phyloP scores from a whole-genome alignment of 2,329 filamentous ascomycete genomes.

The Neofusicoccum umdonicola region DNA sequence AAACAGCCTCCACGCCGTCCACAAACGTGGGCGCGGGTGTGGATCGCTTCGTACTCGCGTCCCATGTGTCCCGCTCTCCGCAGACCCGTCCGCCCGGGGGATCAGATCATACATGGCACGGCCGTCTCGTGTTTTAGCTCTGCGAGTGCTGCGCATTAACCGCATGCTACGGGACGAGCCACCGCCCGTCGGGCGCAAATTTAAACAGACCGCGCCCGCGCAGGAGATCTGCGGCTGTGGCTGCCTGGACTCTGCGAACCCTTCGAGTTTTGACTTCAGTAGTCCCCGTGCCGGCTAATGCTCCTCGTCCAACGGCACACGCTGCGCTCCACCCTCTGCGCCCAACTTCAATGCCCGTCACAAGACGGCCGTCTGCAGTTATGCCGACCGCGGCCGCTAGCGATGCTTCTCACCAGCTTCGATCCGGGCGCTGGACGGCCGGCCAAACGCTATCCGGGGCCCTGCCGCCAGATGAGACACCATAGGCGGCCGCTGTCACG shows the following conservation, averaged over 20 bases:
- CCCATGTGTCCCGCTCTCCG: background rate
- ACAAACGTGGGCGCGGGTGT: background rate
- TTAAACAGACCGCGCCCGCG: too few species aligned
- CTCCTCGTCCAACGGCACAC: too few species aligned
- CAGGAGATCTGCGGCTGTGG: background rate
- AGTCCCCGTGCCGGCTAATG: too few species aligned
- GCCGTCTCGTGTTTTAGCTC: slow-evolving; percentile 3
- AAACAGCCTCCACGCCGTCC: background rate
- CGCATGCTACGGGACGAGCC: background rate
- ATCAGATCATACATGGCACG: slow-evolving; percentile 6
- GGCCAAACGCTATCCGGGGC: background rate
- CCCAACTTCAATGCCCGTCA: slow-evolving; percentile 9
- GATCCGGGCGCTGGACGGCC: background rate
- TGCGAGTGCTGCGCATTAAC: background rate
- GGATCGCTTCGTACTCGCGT: slow-evolving; percentile 12
- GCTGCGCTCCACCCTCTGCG: background rate
- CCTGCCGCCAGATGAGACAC: background rate
- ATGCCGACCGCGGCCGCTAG: slow-evolving; percentile 5
- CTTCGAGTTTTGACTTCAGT: background rate
- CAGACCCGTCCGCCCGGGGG: background rate
- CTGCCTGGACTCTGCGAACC: slow-evolving; percentile 2
- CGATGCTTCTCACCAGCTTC: background rate
- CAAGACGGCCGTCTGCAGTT: background rate
- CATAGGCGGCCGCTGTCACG: background rate
- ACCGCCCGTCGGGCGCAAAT: background rate